Conservation (phyloP, 2,329 filamentous ascomycete genomes). For the Epichloe coenophiala region DNA sequence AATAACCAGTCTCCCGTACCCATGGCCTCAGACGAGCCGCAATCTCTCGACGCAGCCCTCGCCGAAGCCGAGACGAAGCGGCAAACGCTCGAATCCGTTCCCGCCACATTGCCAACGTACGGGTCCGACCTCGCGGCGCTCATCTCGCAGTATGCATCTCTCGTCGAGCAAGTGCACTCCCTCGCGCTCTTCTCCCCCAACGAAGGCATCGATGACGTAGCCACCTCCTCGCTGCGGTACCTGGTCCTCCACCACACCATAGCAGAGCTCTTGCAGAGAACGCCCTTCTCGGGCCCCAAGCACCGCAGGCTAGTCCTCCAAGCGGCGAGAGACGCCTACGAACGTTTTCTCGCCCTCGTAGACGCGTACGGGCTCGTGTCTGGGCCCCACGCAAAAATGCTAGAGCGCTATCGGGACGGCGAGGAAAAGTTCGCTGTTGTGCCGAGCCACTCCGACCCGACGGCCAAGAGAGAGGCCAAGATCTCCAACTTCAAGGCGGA, state of each 20-base stretch:
- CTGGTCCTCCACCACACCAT: slow-evolving; percentile 65
- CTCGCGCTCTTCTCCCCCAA: slow-evolving; percentile 84
- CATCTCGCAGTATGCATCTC: slow-evolving; percentile 60
- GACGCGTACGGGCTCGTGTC: slow-evolving; percentile 68
- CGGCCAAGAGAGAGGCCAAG: slow-evolving; percentile 65
- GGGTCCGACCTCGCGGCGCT: slow-evolving; percentile 53
- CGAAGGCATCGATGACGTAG: slow-evolving; percentile 74
- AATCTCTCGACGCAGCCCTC: slow-evolving; percentile 36
- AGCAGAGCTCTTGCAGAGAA: slow-evolving; percentile 64
- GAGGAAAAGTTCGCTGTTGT: slow-evolving; percentile 62
- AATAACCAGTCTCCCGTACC: too few species aligned
- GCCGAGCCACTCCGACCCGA: slow-evolving; percentile 41
- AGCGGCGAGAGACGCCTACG: slow-evolving; percentile 56
- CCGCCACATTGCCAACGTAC: slow-evolving; percentile 50
- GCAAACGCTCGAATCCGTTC: slow-evolving; percentile 46
- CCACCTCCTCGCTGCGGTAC: slow-evolving; percentile 76
- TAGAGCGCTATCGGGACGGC: slow-evolving; percentile 60
- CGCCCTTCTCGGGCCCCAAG: slow-evolving; percentile 35
- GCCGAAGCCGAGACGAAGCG: slow-evolving; percentile 37
- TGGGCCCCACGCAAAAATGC: slow-evolving; percentile 50
- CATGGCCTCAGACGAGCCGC: slow-evolving; percentile 28
- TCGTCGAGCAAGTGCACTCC: slow-evolving; percentile 52
- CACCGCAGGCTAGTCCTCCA: slow-evolving; percentile 52
- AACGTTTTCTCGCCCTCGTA: slow-evolving; percentile 61
- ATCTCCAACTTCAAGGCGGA: slow-evolving; percentile 76